These are phyloP conservation scores for Phanerochaete carnosa DNA, from an alignment of 768 basidiomycete species.

Conservation along the genomic window DNA sequence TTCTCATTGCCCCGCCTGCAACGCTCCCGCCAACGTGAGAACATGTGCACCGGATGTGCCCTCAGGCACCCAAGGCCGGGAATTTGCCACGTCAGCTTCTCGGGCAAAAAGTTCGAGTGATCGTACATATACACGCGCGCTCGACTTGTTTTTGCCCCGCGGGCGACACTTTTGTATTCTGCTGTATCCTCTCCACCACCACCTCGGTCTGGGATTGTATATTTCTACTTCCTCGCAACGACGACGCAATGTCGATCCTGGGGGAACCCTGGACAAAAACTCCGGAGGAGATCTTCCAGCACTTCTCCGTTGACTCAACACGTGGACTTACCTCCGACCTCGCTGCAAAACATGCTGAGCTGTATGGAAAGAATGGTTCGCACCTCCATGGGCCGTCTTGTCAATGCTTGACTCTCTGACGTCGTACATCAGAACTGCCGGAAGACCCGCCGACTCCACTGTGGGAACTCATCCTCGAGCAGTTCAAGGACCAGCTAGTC, in stretches of 20 bases:
- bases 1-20: background rate
- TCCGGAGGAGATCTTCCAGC: conserved; percentile 64
- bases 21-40: conserved; percentile 12
- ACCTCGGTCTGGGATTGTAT: conserved; percentile 2
- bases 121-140: conserved; percentile 13
- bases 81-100: conserved; percentile 18
- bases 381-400: background rate
- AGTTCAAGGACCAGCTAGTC: conserved; percentile 98
- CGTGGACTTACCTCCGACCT: conserved; percentile 65
- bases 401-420: conserved; percentile 7
- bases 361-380: conserved; percentile 87
- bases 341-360: conserved; percentile 66
- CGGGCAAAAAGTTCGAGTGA: conserved; percentile 10
- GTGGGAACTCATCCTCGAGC: conserved; percentile 94
- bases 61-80: background rate
- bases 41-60: background rate
- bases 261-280: conserved; percentile 79
- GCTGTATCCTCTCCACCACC: background rate
- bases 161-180: background rate
- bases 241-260: conserved; percentile 28
- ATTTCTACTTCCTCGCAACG: conserved; percentile 18
- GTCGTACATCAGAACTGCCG: conserved; percentile 67
- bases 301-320: conserved; percentile 63
- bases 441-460: conserved; percentile 89
- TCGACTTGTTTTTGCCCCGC: background rate